These are phyloP conservation scores for Lipomyces yamadae DNA, from an alignment of 805 yeast genomes.

Conservation along the genomic window DNA sequence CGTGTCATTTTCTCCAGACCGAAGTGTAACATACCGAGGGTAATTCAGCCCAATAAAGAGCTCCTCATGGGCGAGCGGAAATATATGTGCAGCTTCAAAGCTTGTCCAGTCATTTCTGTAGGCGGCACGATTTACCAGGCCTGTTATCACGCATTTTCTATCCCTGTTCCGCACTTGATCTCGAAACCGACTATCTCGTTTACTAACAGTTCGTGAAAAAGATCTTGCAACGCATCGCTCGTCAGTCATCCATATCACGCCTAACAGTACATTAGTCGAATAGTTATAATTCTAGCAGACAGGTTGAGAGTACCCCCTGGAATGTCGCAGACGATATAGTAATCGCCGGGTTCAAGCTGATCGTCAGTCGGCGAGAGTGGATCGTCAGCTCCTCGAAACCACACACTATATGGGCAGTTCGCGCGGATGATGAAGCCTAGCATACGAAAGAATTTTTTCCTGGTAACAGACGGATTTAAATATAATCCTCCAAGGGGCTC, in stretches of 20 bases:
- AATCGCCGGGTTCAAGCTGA: background rate
- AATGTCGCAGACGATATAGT: constrained; percentile 3
- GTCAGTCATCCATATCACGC: background rate
- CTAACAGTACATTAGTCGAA: background rate
- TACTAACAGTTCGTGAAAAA: background rate
- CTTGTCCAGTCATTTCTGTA: too few relatives aligned
- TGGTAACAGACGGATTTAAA: background rate
- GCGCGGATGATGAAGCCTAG: background rate
- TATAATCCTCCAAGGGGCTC: constrained; percentile 8
- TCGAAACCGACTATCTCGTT: background rate
- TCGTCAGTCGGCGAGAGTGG: background rate
- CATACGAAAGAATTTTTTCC: background rate
- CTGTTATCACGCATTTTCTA: too few relatives aligned
- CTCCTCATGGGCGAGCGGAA: too few relatives aligned
- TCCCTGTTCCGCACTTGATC: background rate
- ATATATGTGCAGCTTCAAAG: too few relatives aligned
- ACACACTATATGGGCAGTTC: constrained; percentile 6
- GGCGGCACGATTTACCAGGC: too few relatives aligned
- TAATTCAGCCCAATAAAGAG: too few relatives aligned
- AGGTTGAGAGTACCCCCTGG: constrained; percentile 1
- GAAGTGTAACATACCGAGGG: too few relatives aligned
- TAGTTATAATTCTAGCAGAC: background rate
- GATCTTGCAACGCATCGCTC: background rate
- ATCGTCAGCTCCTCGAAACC: constrained; percentile 1
- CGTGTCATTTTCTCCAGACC: too few relatives aligned